Base-by-base conservation (phyloP, 805 yeast genomes). In the Saturnispora galanensis region DNA sequence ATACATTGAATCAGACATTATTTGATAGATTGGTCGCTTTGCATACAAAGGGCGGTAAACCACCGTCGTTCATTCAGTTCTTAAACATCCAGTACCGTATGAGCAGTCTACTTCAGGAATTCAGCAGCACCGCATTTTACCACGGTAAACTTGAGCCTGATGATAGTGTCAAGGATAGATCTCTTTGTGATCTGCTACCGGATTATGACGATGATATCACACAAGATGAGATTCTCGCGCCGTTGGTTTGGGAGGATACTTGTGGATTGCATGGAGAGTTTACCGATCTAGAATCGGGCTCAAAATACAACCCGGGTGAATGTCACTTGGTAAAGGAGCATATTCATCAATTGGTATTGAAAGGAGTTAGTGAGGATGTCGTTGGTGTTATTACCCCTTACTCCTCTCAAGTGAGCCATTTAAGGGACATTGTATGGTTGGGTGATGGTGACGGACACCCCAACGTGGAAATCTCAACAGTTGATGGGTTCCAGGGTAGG, bases 401-500 rank as follows among this genome's bases (percentile, higher is more conserved):
- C 57, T 80, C 75, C 55, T 95, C 95, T 0, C 98, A 90, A 57
- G 95, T 88, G 0, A 60, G 81, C 0, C 56, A 74, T 11, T 52
- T 90, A 29, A 77, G 78, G 50, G 67, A 64, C 35, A 44, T 68
- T 10, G 50, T 83, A 1, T 65, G 68, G 43, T 33, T 33, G n/a
- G 21, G 38, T 5, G 36, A 11, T 33, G 37, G 32, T 30, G 21
- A 29, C 10, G 31, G 34, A 5, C 65, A 64, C 40, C 69, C 73
- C 0, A 56, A 49, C 2, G 65, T 90, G 5, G 97, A 90, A 56
- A 75, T 89, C 0, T 77, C 95, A 4, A 86, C 97, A 0, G 90
- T 90, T 4, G 98, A 90, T 64, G 97, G 97, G 1, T 93, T 90
- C 56, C 98, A 90, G 66, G 98, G 98, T 1, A 69, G 97, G 49